Evolutionary conservation across 2,329 filamentous ascomycete genomes (phyloP).

Genomic region (Fusarium scirpi): DNA sequence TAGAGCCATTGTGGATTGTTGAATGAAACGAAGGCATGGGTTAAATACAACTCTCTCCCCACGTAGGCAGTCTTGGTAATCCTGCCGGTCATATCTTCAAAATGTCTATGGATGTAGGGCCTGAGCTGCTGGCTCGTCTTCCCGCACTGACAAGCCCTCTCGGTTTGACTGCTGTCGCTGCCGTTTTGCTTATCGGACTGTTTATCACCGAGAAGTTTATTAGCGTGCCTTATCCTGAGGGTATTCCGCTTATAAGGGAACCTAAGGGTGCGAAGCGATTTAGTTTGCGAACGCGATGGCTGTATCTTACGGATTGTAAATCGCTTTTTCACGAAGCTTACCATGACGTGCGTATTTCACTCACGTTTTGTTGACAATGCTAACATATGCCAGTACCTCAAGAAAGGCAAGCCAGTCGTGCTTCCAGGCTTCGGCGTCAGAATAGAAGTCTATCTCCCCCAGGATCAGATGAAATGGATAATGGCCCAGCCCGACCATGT

Average conservation of each 20-base stretch:
- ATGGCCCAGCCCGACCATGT: slow-evolving; percentile 54
- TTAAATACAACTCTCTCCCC: slow-evolving; percentile 13
- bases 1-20: not conserved
- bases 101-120: slow-evolving; percentile 12
- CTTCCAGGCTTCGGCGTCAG: slow-evolving; percentile 56
- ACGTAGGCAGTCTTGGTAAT: not conserved
- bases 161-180: slow-evolving; percentile 7
- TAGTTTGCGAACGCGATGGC: slow-evolving; percentile 47
- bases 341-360: slow-evolving; percentile 37
- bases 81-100: not conserved
- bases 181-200: slow-evolving; percentile 5
- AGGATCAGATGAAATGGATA: slow-evolving; percentile 55
- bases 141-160: slow-evolving; percentile 26
- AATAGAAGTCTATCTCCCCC: slow-evolving; percentile 58
- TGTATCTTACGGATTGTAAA: slow-evolving; percentile 50
- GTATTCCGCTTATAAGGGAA: slow-evolving; percentile 47
- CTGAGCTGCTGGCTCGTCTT: slow-evolving; percentile 15
- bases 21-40: not conserved
- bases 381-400: slow-evolving; percentile 52
- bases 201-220: slow-evolving; percentile 38
- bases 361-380: accelerated
- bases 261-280: slow-evolving; percentile 43
- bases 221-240: slow-evolving; percentile 43
- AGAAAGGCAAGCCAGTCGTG: slow-evolving; percentile 56
- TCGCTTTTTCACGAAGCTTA: slow-evolving; percentile 50